Evolutionary conservation across 2,329 filamentous ascomycete species (phyloP).

Genomic region (Emmonsiellopsis sp.): DNA sequence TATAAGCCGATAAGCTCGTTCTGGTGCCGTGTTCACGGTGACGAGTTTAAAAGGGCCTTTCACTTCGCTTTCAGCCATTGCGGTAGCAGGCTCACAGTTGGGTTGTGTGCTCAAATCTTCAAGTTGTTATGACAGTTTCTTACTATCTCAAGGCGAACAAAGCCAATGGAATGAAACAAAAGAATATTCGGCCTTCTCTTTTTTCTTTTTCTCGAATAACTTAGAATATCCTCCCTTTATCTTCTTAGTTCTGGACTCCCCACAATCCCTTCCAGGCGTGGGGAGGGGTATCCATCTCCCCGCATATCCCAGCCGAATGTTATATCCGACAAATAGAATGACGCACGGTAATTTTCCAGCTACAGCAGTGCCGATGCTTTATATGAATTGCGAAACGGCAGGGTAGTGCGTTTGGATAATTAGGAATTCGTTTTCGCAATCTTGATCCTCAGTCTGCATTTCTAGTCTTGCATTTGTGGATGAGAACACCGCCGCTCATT

Average conservation of each 20-base stretch:
- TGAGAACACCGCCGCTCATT: no score
- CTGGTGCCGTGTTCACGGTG: conserved; percentile 60
- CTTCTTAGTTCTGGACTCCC: not conserved
- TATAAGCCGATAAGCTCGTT: conserved; percentile 54
- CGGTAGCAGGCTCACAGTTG: not conserved
- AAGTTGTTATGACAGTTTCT: not conserved
- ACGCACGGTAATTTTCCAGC: not conserved
- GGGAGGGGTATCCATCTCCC: not conserved
- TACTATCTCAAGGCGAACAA: no score
- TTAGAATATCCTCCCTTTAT: not conserved
- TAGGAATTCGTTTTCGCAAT: not conserved
- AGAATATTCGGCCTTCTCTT: not conserved
- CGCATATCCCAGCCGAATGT: not conserved
- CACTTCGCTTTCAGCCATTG: conserved; percentile 24
- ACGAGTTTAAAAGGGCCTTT: conserved; percentile 55
- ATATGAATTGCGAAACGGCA: not conserved
- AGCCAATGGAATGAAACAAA: not conserved
- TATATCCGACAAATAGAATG: not conserved
- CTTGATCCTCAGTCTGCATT: not conserved
- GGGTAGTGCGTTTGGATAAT: not conserved
- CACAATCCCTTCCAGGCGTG: not conserved
- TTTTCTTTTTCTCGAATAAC: not conserved
- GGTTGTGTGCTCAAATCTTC: not conserved
- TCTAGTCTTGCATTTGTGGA: no score
- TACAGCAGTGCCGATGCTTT: not conserved